These are phyloP conservation scores for Ophiocordyceps camponoti-saundersi DNA, from an alignment of 2,329 filamentous ascomycete species.

Conservation along the genomic window DNA sequence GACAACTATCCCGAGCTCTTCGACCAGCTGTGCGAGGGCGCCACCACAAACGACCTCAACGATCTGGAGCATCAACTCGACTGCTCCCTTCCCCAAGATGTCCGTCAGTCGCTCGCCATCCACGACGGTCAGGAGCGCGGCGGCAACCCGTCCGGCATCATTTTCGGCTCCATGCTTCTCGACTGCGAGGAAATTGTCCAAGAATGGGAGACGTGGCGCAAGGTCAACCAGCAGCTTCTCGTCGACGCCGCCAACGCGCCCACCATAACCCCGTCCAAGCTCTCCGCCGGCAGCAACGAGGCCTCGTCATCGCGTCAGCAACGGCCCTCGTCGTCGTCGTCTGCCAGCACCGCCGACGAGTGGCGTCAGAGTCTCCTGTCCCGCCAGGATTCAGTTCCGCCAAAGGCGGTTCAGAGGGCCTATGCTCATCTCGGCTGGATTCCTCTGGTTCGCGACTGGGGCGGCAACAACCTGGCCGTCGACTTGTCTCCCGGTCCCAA, in stretches of 20 bases:
- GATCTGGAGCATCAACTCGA: constrained; percentile 93
- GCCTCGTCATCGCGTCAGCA: constrained; percentile 53
- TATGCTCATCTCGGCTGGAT: constrained; percentile 95
- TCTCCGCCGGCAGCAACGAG: constrained; percentile 46
- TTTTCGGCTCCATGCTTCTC: constrained; percentile 88
- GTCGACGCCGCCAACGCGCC: constrained; percentile 38
- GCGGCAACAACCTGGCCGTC: constrained; percentile 90
- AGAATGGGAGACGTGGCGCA: constrained; percentile 93
- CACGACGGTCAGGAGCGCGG: constrained; percentile 97
- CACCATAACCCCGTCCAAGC: constrained; percentile 52
- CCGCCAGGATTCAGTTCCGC: constrained; percentile 75
- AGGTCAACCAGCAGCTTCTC: constrained; percentile 81
- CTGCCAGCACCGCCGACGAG: constrained; percentile 35
- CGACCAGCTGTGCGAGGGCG: constrained; percentile 84
- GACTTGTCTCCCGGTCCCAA: constrained; percentile 81
- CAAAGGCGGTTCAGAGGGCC: constrained; percentile 73
- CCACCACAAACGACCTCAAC: constrained; percentile 87
- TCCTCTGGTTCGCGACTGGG: constrained; percentile 90
- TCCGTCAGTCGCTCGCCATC: constrained; percentile 75
- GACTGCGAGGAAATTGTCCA: constrained; percentile 97
- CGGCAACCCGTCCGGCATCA: constrained; percentile 75
- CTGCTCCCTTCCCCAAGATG: constrained; percentile 80
- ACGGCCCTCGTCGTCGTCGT: constrained; percentile 25
- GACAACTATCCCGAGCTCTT: constrained; percentile 89
- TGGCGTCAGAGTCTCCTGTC: constrained; percentile 78